Conservation (phyloP, 495 filamentous ascomycete genomes). For the Melanomma pulvis-pyrius region DNA sequence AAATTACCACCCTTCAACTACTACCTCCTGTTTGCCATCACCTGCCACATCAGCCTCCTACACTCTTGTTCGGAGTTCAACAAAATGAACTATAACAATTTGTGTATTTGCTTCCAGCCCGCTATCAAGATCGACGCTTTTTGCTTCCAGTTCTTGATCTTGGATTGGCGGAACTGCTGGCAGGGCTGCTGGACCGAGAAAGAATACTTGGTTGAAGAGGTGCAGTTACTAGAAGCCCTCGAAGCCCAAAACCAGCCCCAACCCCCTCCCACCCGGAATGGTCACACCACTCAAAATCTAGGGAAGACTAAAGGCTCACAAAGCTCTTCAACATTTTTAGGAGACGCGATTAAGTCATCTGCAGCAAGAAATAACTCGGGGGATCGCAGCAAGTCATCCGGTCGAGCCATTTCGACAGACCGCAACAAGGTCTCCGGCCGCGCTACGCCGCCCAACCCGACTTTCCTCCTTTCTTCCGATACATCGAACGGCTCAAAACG, state of each 20-base stretch:
- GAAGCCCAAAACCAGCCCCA: conserved; percentile 1
- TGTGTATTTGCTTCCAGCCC: conserved; percentile 93
- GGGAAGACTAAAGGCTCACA: conserved; percentile 29
- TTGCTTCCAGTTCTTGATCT: conserved; percentile 88
- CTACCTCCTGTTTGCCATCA: conserved; percentile 93
- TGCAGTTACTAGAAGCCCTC: conserved; percentile 25
- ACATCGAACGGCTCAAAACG: conserved; percentile 12
- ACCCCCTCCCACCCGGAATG: conserved; percentile 18
- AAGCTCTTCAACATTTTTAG: conserved; percentile 21
- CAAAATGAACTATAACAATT: conserved; percentile 91
- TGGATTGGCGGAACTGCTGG: conserved; percentile 93
- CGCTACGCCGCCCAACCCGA: conserved; percentile 25
- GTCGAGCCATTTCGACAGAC: conserved; percentile 27
- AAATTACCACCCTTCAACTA: conserved; percentile 91
- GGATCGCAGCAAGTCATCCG: conserved; percentile 22
- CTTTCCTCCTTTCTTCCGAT: conserved; percentile 12
- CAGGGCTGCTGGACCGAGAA: conserved; percentile 93
- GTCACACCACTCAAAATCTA: not conserved
- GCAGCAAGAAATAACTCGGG: conserved; percentile 27
- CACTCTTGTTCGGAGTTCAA: conserved; percentile 84
- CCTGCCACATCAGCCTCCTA: conserved; percentile 85
- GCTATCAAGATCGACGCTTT: conserved; percentile 89
- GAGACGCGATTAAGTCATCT: conserved; percentile 20
- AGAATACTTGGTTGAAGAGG: conserved; percentile 71
- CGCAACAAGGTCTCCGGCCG: conserved; percentile 20